These are phyloP conservation scores for Sambucus nigra DNA, from an alignment of 129 eudicot genomes.

Conservation along the genomic window DNA sequence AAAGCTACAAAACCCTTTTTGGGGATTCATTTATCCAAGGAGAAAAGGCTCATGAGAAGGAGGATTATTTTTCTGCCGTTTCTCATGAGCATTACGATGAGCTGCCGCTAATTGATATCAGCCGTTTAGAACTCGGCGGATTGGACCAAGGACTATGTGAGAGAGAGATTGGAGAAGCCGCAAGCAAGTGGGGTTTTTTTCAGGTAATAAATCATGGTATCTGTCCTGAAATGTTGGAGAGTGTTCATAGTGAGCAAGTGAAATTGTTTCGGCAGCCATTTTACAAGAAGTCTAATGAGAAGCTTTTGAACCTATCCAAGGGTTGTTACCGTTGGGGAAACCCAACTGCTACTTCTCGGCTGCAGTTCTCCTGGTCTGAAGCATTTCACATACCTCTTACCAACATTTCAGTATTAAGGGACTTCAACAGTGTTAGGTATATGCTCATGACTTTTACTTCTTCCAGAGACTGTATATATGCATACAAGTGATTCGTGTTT, in stretches of 20 bases:
- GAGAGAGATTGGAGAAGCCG: slow-evolving; percentile 18
- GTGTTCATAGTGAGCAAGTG: slow-evolving; percentile 11
- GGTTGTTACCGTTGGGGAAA: slow-evolving; percentile 21
- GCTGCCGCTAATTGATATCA: slow-evolving; percentile 19
- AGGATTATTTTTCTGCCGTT: too few species aligned
- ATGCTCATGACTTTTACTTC: too few species aligned
- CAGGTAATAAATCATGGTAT: slow-evolving; percentile 30
- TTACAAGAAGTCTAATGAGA: slow-evolving; percentile 5
- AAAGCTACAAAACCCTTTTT: slow-evolving; percentile 2
- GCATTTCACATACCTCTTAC: slow-evolving; percentile 25
- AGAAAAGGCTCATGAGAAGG: too few species aligned
- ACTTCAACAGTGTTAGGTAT: not conserved
- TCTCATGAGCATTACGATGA: not conserved
- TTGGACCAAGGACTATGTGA: not conserved
- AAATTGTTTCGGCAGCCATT: slow-evolving; percentile 20
- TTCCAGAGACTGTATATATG: too few species aligned
- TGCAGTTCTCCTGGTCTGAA: slow-evolving; percentile 26
- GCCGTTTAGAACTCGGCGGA: not conserved
- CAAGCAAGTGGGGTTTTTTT: slow-evolving; percentile 29
- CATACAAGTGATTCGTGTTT: too few species aligned
- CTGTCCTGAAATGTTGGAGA: slow-evolving; percentile 5
- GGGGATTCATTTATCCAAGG: not conserved
- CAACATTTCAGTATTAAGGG: not conserved
- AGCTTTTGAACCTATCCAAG: too few species aligned
- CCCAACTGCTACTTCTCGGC: slow-evolving; percentile 14